phyloP scores from a whole-genome alignment of 495 filamentous ascomycete genomes.

The Physcia stellaris region DNA sequence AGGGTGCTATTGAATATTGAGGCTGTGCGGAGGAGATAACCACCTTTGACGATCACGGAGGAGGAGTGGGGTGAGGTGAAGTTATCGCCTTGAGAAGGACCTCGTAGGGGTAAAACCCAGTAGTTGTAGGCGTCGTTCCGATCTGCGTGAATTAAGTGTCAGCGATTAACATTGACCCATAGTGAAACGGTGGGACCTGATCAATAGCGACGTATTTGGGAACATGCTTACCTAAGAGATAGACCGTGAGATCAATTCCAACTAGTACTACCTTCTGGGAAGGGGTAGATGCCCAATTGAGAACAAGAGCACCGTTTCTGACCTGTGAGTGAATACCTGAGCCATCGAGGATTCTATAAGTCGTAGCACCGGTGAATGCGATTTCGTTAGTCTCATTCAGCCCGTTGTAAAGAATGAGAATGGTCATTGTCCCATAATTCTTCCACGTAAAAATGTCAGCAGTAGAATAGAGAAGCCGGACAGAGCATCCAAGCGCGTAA shows the following conservation, averaged over 20 bases:
- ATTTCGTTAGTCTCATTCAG: constrained; percentile 58
- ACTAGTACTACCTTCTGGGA: constrained; percentile 41
- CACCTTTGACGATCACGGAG: constrained; percentile 53
- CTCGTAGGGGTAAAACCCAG: constrained; percentile 47
- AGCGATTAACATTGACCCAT: too few species aligned
- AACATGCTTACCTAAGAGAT: constrained; percentile 31
- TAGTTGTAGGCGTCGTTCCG: constrained; percentile 66
- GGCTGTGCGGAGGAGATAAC: constrained; percentile 61
- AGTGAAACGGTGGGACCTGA: too few species aligned
- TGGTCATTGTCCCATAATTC: constrained; percentile 40
- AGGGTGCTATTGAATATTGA: constrained; percentile 35
- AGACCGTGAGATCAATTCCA: constrained; percentile 36
- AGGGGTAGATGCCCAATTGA: constrained; percentile 42
- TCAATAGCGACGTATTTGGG: too few species aligned
- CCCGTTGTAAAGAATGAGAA: constrained; percentile 58
- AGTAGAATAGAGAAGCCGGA: constrained; percentile 56
- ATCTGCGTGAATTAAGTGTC: constrained; percentile 27
- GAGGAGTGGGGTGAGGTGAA: constrained; percentile 29
- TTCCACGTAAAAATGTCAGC: constrained; percentile 67
- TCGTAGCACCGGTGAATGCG: constrained; percentile 31
- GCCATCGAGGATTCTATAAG: constrained; percentile 36
- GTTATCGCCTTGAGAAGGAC: constrained; percentile 19
- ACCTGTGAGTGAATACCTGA: constrained; percentile 27
- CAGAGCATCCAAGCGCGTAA: constrained; percentile 51
- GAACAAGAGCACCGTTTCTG: constrained; percentile 30